phyloP scores from a whole-genome alignment of 2,329 filamentous ascomycete genomes.

The Cytospora piceae region DNA sequence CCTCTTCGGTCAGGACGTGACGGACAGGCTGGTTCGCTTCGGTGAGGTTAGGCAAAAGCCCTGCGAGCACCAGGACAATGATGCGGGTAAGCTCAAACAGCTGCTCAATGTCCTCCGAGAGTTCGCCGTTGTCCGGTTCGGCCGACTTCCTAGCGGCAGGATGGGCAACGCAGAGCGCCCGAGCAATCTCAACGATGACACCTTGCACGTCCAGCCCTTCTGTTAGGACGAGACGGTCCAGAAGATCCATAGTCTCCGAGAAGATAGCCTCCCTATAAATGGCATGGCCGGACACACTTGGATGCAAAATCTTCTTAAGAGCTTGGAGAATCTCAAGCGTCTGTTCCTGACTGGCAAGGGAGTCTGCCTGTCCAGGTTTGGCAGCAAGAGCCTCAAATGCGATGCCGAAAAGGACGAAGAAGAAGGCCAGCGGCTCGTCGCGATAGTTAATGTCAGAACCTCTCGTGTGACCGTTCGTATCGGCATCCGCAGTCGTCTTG shows the following conservation, averaged over 20 bases:
- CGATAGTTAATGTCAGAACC: constrained; percentile 91
- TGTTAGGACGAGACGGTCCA: constrained; percentile 90
- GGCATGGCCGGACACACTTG: constrained; percentile 91
- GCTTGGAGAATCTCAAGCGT: constrained; percentile 83
- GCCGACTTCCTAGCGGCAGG: constrained; percentile 78
- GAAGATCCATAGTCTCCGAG: constrained; percentile 93
- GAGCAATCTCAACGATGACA: constrained; percentile 91
- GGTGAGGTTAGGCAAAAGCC: constrained; percentile 80
- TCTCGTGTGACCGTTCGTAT: constrained; percentile 58
- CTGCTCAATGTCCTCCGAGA: constrained; percentile 97
- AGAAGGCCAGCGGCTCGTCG: constrained; percentile 96
- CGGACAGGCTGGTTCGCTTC: constrained; percentile 68
- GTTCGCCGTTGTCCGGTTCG: constrained; percentile 70
- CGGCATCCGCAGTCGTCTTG: constrained; percentile 62
- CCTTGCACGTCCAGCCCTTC: constrained; percentile 87
- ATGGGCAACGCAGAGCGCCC: constrained; percentile 87
- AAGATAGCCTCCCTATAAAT: constrained; percentile 97
- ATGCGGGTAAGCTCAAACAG: constrained; percentile 95
- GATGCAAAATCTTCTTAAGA: constrained; percentile 91
- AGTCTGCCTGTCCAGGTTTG: constrained; percentile 67
- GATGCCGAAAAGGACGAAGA: constrained; percentile 96
- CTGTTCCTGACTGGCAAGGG: constrained; percentile 74
- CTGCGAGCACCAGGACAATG: constrained; percentile 89
- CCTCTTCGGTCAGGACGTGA: constrained; percentile 84
- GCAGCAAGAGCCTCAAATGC: constrained; percentile 94